Conservation (phyloP, 257 asterid genomes). For the Rubia yunnanensis region DNA sequence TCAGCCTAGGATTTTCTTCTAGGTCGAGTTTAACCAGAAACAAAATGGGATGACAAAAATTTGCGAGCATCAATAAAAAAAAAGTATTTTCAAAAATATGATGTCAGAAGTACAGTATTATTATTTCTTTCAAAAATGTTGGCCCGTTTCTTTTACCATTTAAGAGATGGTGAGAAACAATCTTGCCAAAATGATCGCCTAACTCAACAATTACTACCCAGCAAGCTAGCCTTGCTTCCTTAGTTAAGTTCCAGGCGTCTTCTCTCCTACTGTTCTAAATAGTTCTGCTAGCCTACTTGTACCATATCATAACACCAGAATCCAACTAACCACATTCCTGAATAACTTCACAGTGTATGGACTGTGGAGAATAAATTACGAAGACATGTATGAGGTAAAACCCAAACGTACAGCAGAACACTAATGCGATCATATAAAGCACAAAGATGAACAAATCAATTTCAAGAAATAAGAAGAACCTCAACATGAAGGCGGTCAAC, state of each 20-base stretch:
- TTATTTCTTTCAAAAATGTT: background rate
- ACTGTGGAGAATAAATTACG: background rate
- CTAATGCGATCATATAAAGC: background rate
- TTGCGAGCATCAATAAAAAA: background rate
- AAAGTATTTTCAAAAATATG: background rate
- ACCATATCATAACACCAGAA: background rate
- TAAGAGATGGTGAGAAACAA: background rate
- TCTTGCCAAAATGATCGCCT: background rate
- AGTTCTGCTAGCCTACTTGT: background rate
- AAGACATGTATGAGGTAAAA: background rate
- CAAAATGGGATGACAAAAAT: background rate
- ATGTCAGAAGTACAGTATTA: background rate
- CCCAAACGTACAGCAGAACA: background rate
- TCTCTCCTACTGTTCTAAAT: background rate
- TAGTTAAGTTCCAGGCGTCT: background rate
- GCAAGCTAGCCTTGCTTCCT: background rate
- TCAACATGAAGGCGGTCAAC: slow-evolving; percentile 86
- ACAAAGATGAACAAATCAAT: background rate
- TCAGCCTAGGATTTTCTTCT: background rate
- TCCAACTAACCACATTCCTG: background rate
- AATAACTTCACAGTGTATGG: background rate
- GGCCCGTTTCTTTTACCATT: background rate
- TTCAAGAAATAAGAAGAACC: slow-evolving; percentile 25
- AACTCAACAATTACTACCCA: background rate
- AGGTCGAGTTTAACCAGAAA: background rate